Base-by-base conservation (phyloP, 495 filamentous ascomycete genomes). In the Tuber brumale region DNA sequence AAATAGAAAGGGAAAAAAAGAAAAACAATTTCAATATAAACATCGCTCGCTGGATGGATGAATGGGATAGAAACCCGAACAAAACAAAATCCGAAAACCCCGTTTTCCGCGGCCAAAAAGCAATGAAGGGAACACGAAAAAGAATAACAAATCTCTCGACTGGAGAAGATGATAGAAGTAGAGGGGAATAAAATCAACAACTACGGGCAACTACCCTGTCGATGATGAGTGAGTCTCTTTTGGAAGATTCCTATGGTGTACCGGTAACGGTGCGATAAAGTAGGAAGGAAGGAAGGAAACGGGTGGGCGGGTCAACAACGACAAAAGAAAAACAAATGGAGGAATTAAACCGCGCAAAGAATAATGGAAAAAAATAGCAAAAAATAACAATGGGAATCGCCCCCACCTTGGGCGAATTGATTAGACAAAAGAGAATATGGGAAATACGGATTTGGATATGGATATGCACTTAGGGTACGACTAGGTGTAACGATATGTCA, bases 1-100 rank as follows among this genome's bases (percentile, higher is more conserved):
- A 18, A 19, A 71, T 31, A 44, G 23, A 6, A 70, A 39, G 23
- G 6, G 57, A 76, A 44, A 69, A 16, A 19, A 43, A 70, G 9
- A 70, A 27, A 44, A 51, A 69, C 70, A 71, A 66, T 46, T 71
- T 71, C 57, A 79, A 76, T 80, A 80, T 80, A 79, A 75, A 76
- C 76, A 79, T 76, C 70, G 71, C 77, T 44, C 57, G 73, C 75
- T 76, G 37, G 73, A 79, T 39, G 51, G n/a, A 31, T 61, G 51
- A 7, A 6, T 46, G 41, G 45, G 48, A 66, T 35, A 35, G 57
- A 16, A 66, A 35, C 31, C 57, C 57, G 57, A 35, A 35, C 57
- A 66, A 66, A 18, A 16, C 31, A 66, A 31, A 66, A 35, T 10
- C 51, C 3, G 48, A 31, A 61, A 31, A 61, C n/a, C 70, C 57